Percentiles rank a stretch among this genome's conserved stretches.
These are phyloP conservation scores for Myxozyma melibiosi DNA, from an alignment of 805 yeast species.

Conservation along the genomic window DNA sequence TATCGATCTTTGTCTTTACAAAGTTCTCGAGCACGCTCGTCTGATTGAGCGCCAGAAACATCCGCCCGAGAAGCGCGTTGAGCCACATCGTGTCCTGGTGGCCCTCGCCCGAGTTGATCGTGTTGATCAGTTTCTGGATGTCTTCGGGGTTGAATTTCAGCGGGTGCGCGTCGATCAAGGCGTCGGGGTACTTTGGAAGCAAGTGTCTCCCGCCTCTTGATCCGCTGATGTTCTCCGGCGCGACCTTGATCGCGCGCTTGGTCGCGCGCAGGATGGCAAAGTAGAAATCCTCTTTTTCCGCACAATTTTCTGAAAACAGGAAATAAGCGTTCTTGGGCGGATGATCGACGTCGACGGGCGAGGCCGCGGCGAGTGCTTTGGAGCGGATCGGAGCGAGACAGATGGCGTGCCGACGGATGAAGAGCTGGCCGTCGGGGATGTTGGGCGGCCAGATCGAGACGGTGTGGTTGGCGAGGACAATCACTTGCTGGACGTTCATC, in stretches of 20 bases:
- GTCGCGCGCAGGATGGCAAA: conserved; percentile 81
- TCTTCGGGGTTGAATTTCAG: conserved; percentile 71
- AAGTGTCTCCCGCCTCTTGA: conserved; percentile 17
- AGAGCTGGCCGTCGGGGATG: conserved; percentile 72
- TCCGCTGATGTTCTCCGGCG: background rate
- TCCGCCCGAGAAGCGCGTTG: conserved; percentile 81
- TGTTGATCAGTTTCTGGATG: conserved; percentile 71
- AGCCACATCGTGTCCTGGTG: conserved; percentile 87
- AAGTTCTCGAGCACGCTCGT: conserved; percentile 66
- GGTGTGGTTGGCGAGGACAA: conserved; percentile 69
- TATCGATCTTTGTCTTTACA: conserved; percentile 61
- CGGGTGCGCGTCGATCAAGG: conserved; percentile 69
- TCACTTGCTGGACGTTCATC: conserved; percentile 71
- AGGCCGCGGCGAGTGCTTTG: conserved; percentile 27
- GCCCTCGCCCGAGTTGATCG: conserved; percentile 78
- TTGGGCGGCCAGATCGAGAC: conserved; percentile 85
- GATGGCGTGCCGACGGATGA: conserved; percentile 77
- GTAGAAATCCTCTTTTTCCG: conserved; percentile 92
- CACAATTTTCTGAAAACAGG: conserved; percentile 74
- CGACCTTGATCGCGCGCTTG: conserved; percentile 42
- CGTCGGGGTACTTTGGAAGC: conserved; percentile 47
- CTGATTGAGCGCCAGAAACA: conserved; percentile 73
- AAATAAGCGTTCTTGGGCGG: conserved; percentile 52
- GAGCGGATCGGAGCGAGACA: conserved; percentile 55
- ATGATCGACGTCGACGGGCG: conserved; percentile 11